phyloP scores from a whole-genome alignment of 352 stramenopile species.

The Pythium biforme region DNA sequence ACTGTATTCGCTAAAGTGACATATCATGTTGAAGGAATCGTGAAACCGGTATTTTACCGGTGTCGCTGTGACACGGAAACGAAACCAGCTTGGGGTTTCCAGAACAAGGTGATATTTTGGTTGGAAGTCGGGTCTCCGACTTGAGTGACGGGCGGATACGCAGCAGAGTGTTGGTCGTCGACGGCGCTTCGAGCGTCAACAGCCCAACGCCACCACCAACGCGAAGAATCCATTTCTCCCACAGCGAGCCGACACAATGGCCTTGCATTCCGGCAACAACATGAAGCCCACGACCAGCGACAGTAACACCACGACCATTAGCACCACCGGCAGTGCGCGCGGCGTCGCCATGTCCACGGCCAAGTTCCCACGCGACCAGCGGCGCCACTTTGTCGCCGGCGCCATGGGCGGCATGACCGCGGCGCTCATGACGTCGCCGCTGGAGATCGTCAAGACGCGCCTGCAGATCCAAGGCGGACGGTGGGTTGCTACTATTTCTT shows the following conservation, averaged over 20 bases:
- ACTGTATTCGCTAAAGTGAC: neutral
- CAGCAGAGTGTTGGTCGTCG: constrained; percentile 21
- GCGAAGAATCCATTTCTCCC: neutral
- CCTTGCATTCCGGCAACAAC: neutral
- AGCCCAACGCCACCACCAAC: constrained; percentile 14
- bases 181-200: constrained; percentile 14
- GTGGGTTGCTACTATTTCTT: constrained; percentile 33
- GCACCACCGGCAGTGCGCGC: constrained; percentile 1
- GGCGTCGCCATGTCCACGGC: constrained; percentile 22
- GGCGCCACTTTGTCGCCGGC: constrained; percentile 73
- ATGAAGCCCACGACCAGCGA: neutral
- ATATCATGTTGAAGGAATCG: constrained; percentile 10
- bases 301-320: neutral
- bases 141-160: constrained; percentile 9
- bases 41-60: constrained; percentile 8
- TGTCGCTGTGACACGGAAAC: constrained; percentile 12
- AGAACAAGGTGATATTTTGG: constrained; percentile 28
- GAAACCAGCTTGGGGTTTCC: neutral
- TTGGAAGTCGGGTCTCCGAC: constrained; percentile 22
- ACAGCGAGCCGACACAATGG: constrained; percentile 8
- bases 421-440: constrained; percentile 77
- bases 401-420: constrained; percentile 79
- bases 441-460: constrained; percentile 86
- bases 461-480: constrained; percentile 71
- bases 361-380: constrained; percentile 25